Base-by-base conservation (phyloP, 23 red algal species). In the Gracilaria gracilis region DNA sequence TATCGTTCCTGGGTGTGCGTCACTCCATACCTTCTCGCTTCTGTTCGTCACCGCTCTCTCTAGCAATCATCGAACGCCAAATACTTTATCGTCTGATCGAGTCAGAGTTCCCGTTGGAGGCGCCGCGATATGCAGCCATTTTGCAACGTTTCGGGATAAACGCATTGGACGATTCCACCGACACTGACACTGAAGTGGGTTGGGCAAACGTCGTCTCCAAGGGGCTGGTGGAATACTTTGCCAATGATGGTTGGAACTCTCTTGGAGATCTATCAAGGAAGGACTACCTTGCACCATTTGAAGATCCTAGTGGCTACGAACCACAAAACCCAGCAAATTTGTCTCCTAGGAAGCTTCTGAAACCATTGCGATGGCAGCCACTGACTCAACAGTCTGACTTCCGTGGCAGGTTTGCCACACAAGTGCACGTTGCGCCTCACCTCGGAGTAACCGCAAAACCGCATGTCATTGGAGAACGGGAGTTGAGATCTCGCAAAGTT, bases 331-430 rank as follows among this genome's bases (percentile, higher is more conserved):
- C 66, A 17, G 64, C 29, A 14, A 25, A 4, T 33, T 11, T 87
- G 23, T 27, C 28, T 12, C 61, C 61, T 9, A 74, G 31, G 5
- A 46, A 73, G 53, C 61, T 87, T 59, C 23, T 47, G 23, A 31
- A 33, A 55, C 83, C 83, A 21, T 40, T 87, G 13, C 36, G 83
- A 6, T 87, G 69, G 83, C 83, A 87, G 69, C 83, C 83, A 24
- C 37, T 87, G 46, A 69, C 61, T 14, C 46, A 42, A 54, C 69
- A 48, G 31, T 49, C 54, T 17, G 83, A 87, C 47, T 29, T 27
- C 25, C 23, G 46, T 4, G 69, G 83, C 17, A 38, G 28, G 20
- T 87, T 87, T 44, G 65, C 8, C 15, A 49, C 69, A 39, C 83
- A 87, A 57, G 53, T 55, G 14, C 83, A 87, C 46, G 69, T 76